These are phyloP conservation scores for Pyrenochaeta sp. DNA, from an alignment of 2,329 filamentous ascomycete genomes.

Conservation along the genomic window DNA sequence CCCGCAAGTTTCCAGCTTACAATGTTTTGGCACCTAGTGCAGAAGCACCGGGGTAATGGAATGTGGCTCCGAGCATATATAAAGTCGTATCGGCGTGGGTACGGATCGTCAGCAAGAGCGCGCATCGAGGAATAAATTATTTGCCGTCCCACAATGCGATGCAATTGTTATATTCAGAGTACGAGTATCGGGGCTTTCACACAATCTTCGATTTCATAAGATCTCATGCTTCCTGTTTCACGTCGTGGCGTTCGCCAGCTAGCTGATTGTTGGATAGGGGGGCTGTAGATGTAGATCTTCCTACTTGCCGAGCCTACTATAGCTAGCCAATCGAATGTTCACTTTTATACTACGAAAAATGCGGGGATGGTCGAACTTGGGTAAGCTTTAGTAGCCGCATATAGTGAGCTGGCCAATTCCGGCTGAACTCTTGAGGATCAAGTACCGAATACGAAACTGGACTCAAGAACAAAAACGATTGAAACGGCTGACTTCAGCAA, in stretches of 20 bases:
- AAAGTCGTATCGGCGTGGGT: too few species aligned
- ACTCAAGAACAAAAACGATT: neutral
- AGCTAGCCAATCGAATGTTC: neutral
- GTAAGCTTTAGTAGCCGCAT: conserved; percentile 11
- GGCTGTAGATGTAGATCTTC: neutral
- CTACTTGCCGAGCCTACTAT: neutral
- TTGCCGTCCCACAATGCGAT: too few species aligned
- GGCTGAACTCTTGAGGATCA: conserved; percentile 9
- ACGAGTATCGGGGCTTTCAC: too few species aligned
- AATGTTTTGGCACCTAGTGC: too few species aligned
- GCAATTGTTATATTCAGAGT: too few species aligned
- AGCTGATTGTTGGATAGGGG: too few species aligned
- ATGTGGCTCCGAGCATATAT: too few species aligned
- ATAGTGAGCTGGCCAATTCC: conserved; percentile 8
- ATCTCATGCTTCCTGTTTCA: neutral
- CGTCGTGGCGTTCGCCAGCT: neutral
- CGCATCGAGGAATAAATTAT: too few species aligned
- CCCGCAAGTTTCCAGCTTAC: neutral
- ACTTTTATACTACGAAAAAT: neutral
- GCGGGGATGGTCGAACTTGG: neutral
- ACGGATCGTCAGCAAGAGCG: too few species aligned
- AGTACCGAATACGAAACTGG: neutral
- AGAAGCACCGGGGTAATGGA: too few species aligned
- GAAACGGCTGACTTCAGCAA: neutral
- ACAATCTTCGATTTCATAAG: too few species aligned